A percentile compares a stretch with the other conserved stretches of the same genome.
These are phyloP conservation scores for Wallacemonas sp. DNA, from an alignment of 208 protist genomes.

Conservation along the genomic window DNA sequence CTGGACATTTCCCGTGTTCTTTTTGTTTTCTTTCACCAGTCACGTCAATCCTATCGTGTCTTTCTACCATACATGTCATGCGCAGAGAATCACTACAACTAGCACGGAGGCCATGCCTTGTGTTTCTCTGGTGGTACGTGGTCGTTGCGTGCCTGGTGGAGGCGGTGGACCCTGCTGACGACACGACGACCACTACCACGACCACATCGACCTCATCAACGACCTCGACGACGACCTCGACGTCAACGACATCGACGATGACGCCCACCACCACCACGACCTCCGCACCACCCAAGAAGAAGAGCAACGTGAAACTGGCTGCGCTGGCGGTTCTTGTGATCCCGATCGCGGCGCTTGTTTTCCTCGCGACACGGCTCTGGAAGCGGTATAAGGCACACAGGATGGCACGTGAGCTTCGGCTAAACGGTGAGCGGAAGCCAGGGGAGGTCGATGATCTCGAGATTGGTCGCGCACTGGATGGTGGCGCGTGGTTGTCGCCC, in stretches of 20 bases:
- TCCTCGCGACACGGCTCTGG: slow-evolving; percentile 25
- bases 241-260: not conserved
- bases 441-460: slow-evolving; percentile 53
- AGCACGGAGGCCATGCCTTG: too few relatives aligned
- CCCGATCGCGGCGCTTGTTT: slow-evolving; percentile 20
- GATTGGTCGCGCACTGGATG: slow-evolving; percentile 35
- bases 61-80: too few relatives aligned
- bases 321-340: slow-evolving; percentile 52
- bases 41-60: too few relatives aligned
- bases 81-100: too few relatives aligned
- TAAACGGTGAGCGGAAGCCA: slow-evolving; percentile 38
- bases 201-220: too few relatives aligned
- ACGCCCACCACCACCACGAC: not conserved
- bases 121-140: too few relatives aligned
- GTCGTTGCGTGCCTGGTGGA: too few relatives aligned
- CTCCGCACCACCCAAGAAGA: slow-evolving; percentile 1
- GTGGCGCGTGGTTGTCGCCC: slow-evolving; percentile 41
- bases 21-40: too few relatives aligned
- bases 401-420: slow-evolving; percentile 25
- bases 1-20: too few relatives aligned
- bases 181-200: too few relatives aligned
- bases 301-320: slow-evolving; percentile 12
- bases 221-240: too few relatives aligned
- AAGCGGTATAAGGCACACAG: slow-evolving; percentile 33
- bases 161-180: too few relatives aligned